Base-by-base conservation (phyloP, 2,329 filamentous ascomycete genomes). In the Fusarium piperis region DNA sequence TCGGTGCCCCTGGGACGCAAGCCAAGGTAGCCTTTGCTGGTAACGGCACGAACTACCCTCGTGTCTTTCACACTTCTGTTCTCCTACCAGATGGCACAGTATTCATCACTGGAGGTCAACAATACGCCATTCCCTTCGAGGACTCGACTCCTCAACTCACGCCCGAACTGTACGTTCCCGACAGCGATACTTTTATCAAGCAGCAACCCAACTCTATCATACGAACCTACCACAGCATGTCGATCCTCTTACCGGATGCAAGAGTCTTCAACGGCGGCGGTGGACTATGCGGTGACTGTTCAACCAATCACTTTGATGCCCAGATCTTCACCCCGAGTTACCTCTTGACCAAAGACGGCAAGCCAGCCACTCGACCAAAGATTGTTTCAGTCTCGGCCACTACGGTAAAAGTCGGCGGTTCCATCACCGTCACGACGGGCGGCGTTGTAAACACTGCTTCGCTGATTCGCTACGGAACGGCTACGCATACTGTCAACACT, bases 81-180 rank as follows among this genome's bases (percentile, higher is more conserved):
- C 79, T 86, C 2, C 81, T 88, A 0, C 86, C 86, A 0, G 81
- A 86, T 64, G 86, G 87, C 8, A 81, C 78, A 2, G 80, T 86
- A 5, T 82, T 88, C 28, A 79, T 88, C 39, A 80, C 80, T 0
- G 87, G 86, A 9, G 86, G 87, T 2, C 73, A 69, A 36, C 3
- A 39, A 26, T 57, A 71, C 33, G 65, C 61, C 1, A n/a, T 74
- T 2, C 71, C 71, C 0, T 73, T 74, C 41, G 57, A 56, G 6
- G 71, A 73, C 11, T 56, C 71, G 13, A 73, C 65, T 1, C 71
- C 71, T 0, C 68, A 69, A 1, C 9, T 73, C 1, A 60, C 67
- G 1, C 71, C 70, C 0, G 70, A 73, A 35, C 67, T 73, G 13
- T 73, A 73, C 39, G 15, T 56, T 2, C 62, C 71, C 0, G 61